Evolutionary conservation across 768 basidiomycete species (phyloP), one percentile per base, ranked within the genome.

Genomic region (Wakefieldia striispora): DNA sequence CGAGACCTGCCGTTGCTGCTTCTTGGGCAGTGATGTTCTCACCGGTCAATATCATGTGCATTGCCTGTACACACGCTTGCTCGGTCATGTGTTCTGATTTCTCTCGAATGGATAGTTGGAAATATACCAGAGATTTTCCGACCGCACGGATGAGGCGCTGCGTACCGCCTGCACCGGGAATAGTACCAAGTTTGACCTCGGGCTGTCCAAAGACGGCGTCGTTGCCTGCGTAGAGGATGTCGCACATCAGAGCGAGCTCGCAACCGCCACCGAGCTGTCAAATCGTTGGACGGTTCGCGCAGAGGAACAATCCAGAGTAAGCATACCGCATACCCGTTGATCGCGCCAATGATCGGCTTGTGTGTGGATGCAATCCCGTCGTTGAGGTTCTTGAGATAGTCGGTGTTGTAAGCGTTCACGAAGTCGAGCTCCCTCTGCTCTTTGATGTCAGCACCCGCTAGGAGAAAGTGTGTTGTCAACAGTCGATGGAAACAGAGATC

Each of bases 371-470:
- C 60, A n/a, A 82, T 63, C 36, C 70, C 65, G n/a, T 71, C 70
- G 67, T 76, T 77, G 37, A 73, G 63, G 34, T 71, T 69, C 49
- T 53, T 55, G 40, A 81, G 70, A 55, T 79, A 80, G 54, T 76
- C 72, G 14, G 53, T 52, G 38, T 62, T 71, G 65, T 79, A 79
- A 14, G 72, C 76, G 27, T 71, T 60, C 29, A 76, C 66, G 49
- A 79, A 76, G 72, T 73, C 91, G 89, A 72, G 63, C 23, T 91
- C 88, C 68, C 89, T 93, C 90, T 97, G 97, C 69, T 97, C 95
- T 71, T 95, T 97, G 72, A 98, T 97, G 69, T 98, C 95, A 12
- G 95, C 95, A 2, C 95, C 93, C 55, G 94, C 93, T 44, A 9
- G 7, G 26, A 12, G 21, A 21, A 8, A 26, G 12, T 5, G 12